Evolutionary conservation across 768 basidiomycete genomes (phyloP).

Genomic region (Clitopilus hobsonii): DNA sequence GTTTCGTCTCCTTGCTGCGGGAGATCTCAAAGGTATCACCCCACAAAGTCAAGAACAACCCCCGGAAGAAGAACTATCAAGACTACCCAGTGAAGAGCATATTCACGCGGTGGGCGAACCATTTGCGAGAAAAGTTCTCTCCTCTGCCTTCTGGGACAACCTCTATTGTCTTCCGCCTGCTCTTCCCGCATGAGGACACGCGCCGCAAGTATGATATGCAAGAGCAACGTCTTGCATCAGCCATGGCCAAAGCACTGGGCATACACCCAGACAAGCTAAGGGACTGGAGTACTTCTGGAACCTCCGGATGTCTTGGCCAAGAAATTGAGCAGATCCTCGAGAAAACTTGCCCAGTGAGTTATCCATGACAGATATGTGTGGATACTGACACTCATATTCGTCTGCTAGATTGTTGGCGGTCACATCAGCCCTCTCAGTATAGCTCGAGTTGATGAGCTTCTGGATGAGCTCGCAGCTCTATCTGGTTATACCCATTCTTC

Average conservation of each 20-base stretch:
- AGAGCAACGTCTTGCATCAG: constrained; percentile 52
- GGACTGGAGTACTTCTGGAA: constrained; percentile 35
- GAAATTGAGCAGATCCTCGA: constrained; percentile 50
- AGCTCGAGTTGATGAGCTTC: constrained; percentile 54
- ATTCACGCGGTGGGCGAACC: constrained; percentile 39
- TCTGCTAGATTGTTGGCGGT: constrained; percentile 21
- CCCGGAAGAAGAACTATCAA: constrained; percentile 12
- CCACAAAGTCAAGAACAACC: constrained; percentile 17
- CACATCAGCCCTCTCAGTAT: constrained; percentile 35
- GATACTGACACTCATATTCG: neutral
- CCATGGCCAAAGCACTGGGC: constrained; percentile 47
- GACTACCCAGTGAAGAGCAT: constrained; percentile 35
- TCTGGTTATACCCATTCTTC: constrained; percentile 55
- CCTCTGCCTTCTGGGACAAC: constrained; percentile 53
- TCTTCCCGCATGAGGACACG: constrained; percentile 84
- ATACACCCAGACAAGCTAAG: constrained; percentile 24
- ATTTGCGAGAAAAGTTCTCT: constrained; percentile 34
- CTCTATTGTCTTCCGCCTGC: constrained; percentile 57
- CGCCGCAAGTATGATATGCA: constrained; percentile 69
- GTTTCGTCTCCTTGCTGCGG: constrained; percentile 46
- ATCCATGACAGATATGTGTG: neutral
- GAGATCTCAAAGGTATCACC: constrained; percentile 35
- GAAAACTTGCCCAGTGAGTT: constrained; percentile 32
- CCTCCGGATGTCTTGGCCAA: constrained; percentile 66
- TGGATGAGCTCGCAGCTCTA: constrained; percentile 70